phyloP scores from a whole-genome alignment of 1,139 yeast species.

The Oligophagozyma castellii region DNA sequence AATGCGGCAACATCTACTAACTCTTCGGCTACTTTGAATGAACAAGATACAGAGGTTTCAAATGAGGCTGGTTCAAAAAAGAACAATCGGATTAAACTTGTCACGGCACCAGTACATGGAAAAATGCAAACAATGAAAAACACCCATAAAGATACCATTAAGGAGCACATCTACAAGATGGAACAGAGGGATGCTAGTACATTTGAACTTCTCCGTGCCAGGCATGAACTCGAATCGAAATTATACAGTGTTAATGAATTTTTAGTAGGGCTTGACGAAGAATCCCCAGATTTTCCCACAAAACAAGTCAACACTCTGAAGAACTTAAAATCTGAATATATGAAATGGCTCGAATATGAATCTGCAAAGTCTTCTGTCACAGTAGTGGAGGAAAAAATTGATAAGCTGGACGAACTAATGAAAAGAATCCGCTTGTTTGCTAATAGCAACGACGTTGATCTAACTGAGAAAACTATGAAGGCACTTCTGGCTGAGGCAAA shows the following conservation, averaged over 20 bases:
- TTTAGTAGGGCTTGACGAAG: not conserved
- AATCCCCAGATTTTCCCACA: not conserved
- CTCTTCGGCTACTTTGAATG: no score
- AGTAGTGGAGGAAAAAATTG: not conserved
- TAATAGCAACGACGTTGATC: not conserved
- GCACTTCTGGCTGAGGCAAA: not conserved
- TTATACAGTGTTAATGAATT: not conserved
- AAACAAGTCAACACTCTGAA: not conserved
- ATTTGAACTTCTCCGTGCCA: not conserved
- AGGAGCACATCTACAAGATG: not conserved
- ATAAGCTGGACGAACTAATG: not conserved
- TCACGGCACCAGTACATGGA: not conserved
- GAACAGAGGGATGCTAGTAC: not conserved
- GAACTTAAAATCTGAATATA: not conserved
- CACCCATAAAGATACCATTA: not conserved
- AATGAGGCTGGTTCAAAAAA: not conserved
- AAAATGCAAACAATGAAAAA: not conserved
- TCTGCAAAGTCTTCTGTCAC: not conserved
- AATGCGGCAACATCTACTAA: constrained; percentile 1
- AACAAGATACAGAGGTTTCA: constrained; percentile 4
- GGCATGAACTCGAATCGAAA: not conserved
- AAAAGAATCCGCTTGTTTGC: not conserved
- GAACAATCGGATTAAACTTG: not conserved
- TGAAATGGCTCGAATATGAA: not conserved
- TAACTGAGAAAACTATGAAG: not conserved